These are phyloP conservation scores for Kuraishia borneana DNA, from an alignment of 805 yeast species.

Conservation along the genomic window DNA sequence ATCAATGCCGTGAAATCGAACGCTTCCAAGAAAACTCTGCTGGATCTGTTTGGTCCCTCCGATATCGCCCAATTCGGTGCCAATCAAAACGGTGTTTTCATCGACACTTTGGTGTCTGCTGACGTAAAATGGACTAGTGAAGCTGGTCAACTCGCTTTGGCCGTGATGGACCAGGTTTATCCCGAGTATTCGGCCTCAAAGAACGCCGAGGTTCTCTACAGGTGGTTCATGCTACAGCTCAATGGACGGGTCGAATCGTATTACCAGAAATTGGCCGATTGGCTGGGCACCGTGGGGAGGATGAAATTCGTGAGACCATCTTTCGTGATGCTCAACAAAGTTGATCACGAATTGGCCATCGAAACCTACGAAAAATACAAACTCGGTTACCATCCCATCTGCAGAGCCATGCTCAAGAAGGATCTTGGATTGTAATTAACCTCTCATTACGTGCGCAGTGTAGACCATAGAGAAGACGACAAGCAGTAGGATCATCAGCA, in stretches of 20 bases:
- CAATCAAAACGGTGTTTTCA: constrained; percentile 69
- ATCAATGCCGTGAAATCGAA: constrained; percentile 18
- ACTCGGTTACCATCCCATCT: constrained; percentile 71
- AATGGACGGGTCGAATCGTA: constrained; percentile 33
- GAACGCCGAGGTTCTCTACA: constrained; percentile 74
- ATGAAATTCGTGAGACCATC: constrained; percentile 94
- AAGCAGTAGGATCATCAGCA: too few relatives aligned
- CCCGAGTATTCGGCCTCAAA: constrained; percentile 36
- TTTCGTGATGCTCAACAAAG: constrained; percentile 50
- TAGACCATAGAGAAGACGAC: too few relatives aligned
- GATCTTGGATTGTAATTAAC: constrained; percentile 43
- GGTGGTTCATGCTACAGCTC: constrained; percentile 65
- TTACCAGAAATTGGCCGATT: constrained; percentile 51
- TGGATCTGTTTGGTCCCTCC: constrained; percentile 24
- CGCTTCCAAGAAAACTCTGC: constrained; percentile 7
- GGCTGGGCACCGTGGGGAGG: constrained; percentile 89
- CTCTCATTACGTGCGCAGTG: too few relatives aligned
- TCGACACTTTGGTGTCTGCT: constrained; percentile 51
- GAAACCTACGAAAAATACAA: constrained; percentile 51
- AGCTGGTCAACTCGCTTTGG: constrained; percentile 21
- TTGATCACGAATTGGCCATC: constrained; percentile 56
- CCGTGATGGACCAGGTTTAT: constrained; percentile 19
- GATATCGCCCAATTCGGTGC: constrained; percentile 56
- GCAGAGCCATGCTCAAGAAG: constrained; percentile 71
- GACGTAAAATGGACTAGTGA: constrained; percentile 27